These are phyloP conservation scores for Ilyonectria mors-panacis DNA, from an alignment of 2,329 filamentous ascomycete genomes.

Conservation along the genomic window DNA sequence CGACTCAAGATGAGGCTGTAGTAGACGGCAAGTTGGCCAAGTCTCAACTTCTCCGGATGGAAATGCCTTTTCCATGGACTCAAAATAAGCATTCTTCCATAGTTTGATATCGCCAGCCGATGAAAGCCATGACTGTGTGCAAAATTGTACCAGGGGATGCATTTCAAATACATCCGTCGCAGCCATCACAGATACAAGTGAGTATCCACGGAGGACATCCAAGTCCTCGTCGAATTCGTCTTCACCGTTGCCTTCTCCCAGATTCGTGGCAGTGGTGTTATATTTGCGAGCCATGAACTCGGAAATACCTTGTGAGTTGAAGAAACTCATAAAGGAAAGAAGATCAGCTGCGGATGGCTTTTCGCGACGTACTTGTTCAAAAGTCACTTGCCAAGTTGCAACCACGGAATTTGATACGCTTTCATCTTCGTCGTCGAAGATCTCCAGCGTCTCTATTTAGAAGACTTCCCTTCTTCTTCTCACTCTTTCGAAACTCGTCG, in stretches of 20 bases:
- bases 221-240: constrained; percentile 32
- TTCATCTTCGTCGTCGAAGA: constrained; percentile 35
- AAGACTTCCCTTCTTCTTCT: constrained; percentile 45
- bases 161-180: constrained; percentile 15
- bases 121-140: constrained; percentile 8
- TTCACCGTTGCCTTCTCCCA: neutral
- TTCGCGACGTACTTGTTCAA: constrained; percentile 26
- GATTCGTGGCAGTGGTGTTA: neutral
- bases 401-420: constrained; percentile 31
- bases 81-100: neutral
- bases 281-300: constrained; percentile 20
- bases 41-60: neutral
- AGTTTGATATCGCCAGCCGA: neutral
- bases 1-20: neutral
- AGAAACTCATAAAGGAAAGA: constrained; percentile 36
- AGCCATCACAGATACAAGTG: neutral
- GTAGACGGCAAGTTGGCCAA: neutral
- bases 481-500: constrained; percentile 46
- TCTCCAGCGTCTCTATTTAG: constrained; percentile 45
- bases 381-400: constrained; percentile 28
- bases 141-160: constrained; percentile 8
- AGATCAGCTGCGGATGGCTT: constrained; percentile 16
- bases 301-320: constrained; percentile 29
- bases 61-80: neutral
- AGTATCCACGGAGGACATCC: constrained; percentile 31